A percentile compares a stretch with the other conserved stretches of the same genome.
Conservation (phyloP, 2,329 filamentous ascomycete genomes). For the Beauveria sp. region DNA sequence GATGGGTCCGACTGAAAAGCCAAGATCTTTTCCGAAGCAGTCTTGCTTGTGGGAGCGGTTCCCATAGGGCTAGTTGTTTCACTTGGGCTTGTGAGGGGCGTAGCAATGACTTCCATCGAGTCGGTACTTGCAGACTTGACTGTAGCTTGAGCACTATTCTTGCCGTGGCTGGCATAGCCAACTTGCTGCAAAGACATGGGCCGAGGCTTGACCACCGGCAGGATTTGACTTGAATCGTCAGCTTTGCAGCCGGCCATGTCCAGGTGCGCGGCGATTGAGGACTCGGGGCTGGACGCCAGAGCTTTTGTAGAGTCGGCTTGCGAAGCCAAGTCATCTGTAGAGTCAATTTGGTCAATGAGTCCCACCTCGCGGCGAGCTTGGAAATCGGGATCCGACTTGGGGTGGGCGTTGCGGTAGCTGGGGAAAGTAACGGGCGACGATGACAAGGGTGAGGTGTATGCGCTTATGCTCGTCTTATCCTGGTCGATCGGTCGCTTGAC, state of each 20-base stretch:
- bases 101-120: constrained; percentile 40
- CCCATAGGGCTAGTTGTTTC: constrained; percentile 43
- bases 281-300: constrained; percentile 7
- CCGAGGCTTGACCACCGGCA: neutral
- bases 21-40: constrained; percentile 38
- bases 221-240: neutral
- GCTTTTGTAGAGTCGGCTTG: constrained; percentile 10
- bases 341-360: constrained; percentile 21
- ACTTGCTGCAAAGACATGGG: constrained; percentile 7
- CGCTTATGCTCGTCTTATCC: neutral
- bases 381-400: constrained; percentile 38
- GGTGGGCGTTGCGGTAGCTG: constrained; percentile 35
- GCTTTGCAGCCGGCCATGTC: neutral
- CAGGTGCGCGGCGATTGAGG: constrained; percentile 8
- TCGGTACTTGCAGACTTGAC: constrained; percentile 44
- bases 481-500: constrained; percentile 3
- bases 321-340: constrained; percentile 14
- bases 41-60: constrained; percentile 30
- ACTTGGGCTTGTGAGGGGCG: constrained; percentile 48
- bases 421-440: constrained; percentile 14
- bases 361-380: constrained; percentile 16
- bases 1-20: constrained; percentile 57
- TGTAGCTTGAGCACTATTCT: constrained; percentile 21
- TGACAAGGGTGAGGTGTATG: constrained; percentile 4
- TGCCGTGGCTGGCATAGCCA: neutral